A percentile compares a stretch with the other conserved stretches of the same genome.
phyloP scores from a whole-genome alignment of 176 grass and related monocot genomes.

The Phragmites australis region DNA sequence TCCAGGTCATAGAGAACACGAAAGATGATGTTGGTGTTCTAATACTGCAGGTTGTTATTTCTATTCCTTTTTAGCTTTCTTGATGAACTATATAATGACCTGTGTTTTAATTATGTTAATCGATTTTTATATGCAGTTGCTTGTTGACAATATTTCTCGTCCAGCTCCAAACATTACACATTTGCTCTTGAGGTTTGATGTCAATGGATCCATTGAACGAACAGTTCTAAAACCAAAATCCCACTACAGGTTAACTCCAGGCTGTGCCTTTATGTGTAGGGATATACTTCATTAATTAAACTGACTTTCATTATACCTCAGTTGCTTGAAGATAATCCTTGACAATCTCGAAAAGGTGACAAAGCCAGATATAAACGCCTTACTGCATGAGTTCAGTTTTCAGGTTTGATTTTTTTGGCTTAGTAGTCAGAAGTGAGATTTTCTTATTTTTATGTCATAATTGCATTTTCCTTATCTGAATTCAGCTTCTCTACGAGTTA shows the following conservation, averaged over 20 bases:
- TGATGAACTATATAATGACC: background rate
- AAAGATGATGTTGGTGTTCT: constrained; percentile 87
- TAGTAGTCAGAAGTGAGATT: background rate
- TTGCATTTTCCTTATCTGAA: constrained; percentile 25
- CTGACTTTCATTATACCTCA: constrained; percentile 49
- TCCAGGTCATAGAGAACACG: constrained; percentile 71
- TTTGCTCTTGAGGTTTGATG: constrained; percentile 90
- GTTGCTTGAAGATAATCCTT: constrained; percentile 96
- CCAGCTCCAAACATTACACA: constrained; percentile 88
- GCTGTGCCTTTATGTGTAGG: constrained; percentile 27
- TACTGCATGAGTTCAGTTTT: constrained; percentile 92
- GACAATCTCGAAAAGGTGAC: constrained; percentile 88
- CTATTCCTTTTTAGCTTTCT: constrained; percentile 26
- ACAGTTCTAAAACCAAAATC: constrained; percentile 86
- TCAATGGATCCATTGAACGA: constrained; percentile 70
- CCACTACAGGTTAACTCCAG: constrained; percentile 74
- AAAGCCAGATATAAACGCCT: constrained; percentile 75
- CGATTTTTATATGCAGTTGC: constrained; percentile 64
- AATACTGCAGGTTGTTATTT: constrained; percentile 78
- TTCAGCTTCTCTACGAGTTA: constrained; percentile 88
- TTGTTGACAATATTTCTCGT: constrained; percentile 88
- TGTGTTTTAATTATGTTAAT: constrained; percentile 22
- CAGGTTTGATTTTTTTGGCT: constrained; percentile 55
- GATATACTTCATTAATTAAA: constrained; percentile 30
- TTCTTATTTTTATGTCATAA: constrained; percentile 11